Base-by-base conservation (phyloP, 2,329 filamentous ascomycete genomes). In the Colletotrichum nymphaeae region DNA sequence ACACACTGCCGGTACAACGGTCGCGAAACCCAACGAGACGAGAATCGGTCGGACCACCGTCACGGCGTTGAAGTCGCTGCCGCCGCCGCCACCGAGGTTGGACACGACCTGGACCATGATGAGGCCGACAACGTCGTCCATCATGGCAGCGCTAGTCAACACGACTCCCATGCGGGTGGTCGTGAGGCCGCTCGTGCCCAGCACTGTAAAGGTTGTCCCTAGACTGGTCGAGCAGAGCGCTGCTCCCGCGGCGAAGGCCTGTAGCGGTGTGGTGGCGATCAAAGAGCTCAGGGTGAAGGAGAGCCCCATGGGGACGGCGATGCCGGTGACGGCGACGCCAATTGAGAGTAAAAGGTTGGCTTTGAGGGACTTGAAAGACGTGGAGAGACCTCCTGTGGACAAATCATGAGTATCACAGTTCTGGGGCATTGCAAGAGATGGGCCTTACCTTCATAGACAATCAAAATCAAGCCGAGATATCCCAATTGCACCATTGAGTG, bases 61-160 rank as follows among this genome's bases (percentile, higher is more conserved):
- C 1, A 79, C 66, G 0, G 84, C 81, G 6, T 79, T 69, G 37
- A 79, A 76, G 4, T 49, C 77, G 35, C 4, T 72, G 49, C 9
- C 74, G 4, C 69, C 28, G 66, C 57, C 74, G 76, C 58, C 79
- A 67, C 81, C 92, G 0, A 96, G 84, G 59, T 91, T 92, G 0
- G 92, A 89, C 26, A 97, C 92, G 58, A 96, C 88, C 76, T 94
- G 90, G 0, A 95, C 92, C 89, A 96, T 93, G 8, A 95, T 89
- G 11, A 96, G 83, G 0, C 93, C 93, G 1, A 94, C 88, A 0
- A 96, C 91, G 81, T 97, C 94, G 78, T 97, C 94, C 83, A 97
- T 89, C 89, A 97, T 94, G 0, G 94, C 94, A 1, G 93, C 93
- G 72, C 89, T 92, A 2, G 90, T 89, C 0, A 95, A 85, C 0